A percentile compares a stretch with the other conserved stretches of the same genome.
phyloP scores from a whole-genome alignment of 768 basidiomycete genomes.

The Tulasnella sp. region DNA sequence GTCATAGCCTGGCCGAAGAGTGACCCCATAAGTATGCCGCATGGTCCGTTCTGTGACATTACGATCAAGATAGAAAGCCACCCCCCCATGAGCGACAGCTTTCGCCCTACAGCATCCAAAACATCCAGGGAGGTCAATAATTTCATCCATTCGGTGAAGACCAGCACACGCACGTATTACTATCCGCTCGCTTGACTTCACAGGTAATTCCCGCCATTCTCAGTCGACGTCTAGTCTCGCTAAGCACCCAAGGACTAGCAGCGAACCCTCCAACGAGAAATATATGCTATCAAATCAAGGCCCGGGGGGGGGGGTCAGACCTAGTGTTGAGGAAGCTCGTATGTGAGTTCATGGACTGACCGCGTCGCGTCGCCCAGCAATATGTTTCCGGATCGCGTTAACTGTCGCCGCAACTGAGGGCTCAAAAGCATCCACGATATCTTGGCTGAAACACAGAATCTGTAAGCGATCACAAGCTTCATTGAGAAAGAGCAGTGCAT shows the following conservation, averaged over 20 bases:
- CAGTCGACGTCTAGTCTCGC: conserved; percentile 64
- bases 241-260: conserved; percentile 72
- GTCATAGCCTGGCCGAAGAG: conserved; percentile 43
- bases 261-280: conserved; percentile 81
- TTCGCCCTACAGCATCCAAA: conserved; percentile 50
- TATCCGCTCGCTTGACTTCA: conserved; percentile 65
- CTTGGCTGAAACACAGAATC: neutral
- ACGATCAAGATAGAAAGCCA: conserved; percentile 79
- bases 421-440: conserved; percentile 37
- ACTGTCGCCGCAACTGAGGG: conserved; percentile 37
- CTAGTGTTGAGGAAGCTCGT: conserved; percentile 41
- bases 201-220: conserved; percentile 40
- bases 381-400: conserved; percentile 34
- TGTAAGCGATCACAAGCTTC: neutral
- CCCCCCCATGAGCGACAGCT: conserved; percentile 75
- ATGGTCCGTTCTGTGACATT: conserved; percentile 75
- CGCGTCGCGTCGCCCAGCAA: conserved; percentile 32
- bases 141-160: too few relatives aligned
- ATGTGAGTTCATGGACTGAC: neutral
- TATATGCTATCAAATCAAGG: conserved; percentile 66
- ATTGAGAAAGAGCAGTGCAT: neutral
- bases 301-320: conserved; percentile 4
- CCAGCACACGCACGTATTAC: conserved; percentile 69
- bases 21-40: conserved; percentile 76
- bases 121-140: neutral